phyloP scores from a whole-genome alignment of 106 monocot genomes.

The Alisma plantagoaquatica region DNA sequence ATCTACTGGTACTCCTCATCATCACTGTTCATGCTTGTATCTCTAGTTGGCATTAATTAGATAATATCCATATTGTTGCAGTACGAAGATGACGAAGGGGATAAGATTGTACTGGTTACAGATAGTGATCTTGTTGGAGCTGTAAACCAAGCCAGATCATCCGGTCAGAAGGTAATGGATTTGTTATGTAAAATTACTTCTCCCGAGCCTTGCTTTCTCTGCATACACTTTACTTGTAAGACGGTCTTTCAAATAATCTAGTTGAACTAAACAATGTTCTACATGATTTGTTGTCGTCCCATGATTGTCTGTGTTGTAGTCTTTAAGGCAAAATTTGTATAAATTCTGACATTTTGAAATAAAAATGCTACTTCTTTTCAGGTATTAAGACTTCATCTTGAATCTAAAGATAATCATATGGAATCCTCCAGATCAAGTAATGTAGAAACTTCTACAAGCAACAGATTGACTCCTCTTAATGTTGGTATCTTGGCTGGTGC shows the following conservation, averaged over 20 bases:
- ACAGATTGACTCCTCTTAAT: slow-evolving; percentile 15
- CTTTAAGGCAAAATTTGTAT: not conserved
- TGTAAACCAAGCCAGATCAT: slow-evolving; percentile 57
- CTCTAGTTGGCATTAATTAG: not conserved
- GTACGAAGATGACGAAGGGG: slow-evolving; percentile 99
- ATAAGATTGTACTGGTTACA: slow-evolving; percentile 56
- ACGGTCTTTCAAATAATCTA: too few species aligned
- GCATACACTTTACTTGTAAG: too few species aligned
- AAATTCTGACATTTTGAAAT: not conserved
- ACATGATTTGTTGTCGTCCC: not conserved
- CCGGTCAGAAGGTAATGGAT: slow-evolving; percentile 85
- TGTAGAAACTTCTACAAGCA: slow-evolving; percentile 8
- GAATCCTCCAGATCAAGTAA: slow-evolving; percentile 11
- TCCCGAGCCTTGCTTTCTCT: too few species aligned
- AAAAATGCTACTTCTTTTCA: slow-evolving; percentile 7
- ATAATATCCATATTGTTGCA: slow-evolving; percentile 23
- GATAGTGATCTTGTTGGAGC: slow-evolving; percentile 75
- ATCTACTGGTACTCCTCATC: slow-evolving; percentile 33
- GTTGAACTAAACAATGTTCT: too few species aligned
- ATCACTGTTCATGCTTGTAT: too few species aligned
- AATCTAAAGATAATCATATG: slow-evolving; percentile 9
- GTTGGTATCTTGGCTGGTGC: slow-evolving; percentile 33
- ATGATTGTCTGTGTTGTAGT: not conserved
- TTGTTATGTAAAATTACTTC: too few species aligned
- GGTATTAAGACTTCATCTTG: slow-evolving; percentile 65